Conservation (phyloP, 768 basidiomycete genomes). For the Pleurotus eryngii region DNA sequence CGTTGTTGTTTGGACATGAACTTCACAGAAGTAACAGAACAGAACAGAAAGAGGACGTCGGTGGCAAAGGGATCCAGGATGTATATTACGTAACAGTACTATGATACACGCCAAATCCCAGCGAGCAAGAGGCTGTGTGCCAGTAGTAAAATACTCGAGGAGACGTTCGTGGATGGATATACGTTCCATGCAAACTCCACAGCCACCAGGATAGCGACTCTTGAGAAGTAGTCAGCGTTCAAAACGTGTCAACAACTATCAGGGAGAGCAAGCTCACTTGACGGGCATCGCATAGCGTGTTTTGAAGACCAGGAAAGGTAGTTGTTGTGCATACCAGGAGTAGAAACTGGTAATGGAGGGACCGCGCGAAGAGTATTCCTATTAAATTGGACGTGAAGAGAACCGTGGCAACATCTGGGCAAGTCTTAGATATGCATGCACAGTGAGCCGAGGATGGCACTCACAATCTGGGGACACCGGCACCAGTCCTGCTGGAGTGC, state of each 20-base stretch:
- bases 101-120: slow-evolving; percentile 38
- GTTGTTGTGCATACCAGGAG: slow-evolving; percentile 92
- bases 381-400: slow-evolving; percentile 91
- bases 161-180: slow-evolving; percentile 73
- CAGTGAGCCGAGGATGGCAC: slow-evolving; percentile 19
- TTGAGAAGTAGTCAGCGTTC: slow-evolving; percentile 25
- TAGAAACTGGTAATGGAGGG: slow-evolving; percentile 99
- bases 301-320: slow-evolving; percentile 81
- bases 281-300: slow-evolving; percentile 58
- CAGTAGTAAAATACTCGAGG: slow-evolving; percentile 52
- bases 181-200: slow-evolving; percentile 90
- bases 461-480: slow-evolving; percentile 63
- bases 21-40: too few relatives aligned
- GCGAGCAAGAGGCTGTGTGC: slow-evolving; percentile 50
- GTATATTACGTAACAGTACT: background rate
- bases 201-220: slow-evolving; percentile 52
- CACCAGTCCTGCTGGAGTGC: slow-evolving; percentile 40
- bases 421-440: slow-evolving; percentile 9
- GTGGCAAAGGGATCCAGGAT: too few relatives aligned
- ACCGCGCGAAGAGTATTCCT: slow-evolving; percentile 89
- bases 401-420: slow-evolving; percentile 69
- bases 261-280: slow-evolving; percentile 44
- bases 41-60: too few relatives aligned
- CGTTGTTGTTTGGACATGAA: background rate
- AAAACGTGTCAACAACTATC: slow-evolving; percentile 4